Base-by-base conservation (phyloP, 1,284 basidiomycete genomes). In the Abortiporus biennis region DNA sequence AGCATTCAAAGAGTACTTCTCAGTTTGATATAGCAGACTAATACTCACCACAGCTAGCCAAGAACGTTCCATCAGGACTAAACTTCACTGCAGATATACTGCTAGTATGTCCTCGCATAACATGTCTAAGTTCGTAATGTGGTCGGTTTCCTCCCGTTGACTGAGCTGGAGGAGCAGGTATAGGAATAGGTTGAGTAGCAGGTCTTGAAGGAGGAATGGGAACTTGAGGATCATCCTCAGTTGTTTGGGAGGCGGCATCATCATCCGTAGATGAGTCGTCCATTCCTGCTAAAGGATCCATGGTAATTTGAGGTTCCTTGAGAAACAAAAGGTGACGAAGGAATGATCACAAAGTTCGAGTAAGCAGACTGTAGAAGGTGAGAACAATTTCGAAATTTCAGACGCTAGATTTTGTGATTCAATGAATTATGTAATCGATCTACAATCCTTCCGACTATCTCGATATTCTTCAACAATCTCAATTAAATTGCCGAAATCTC, bases 71-170 rank as follows among this genome's bases (percentile, higher is more conserved):
- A 55, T 90, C 85, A 2, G 85, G 85, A 56, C 87, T 89, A 54
- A 90, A 90, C 58, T 90, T 90, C 31, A 88, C 82, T 11, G 86
- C 78, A 30, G 87, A 89, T 47, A 89, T 81, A 2, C 84, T 85
- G 54, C 76, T 76, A 3, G 78, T 82, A 56, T 90, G 87, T 1
- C 87, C 86, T 6, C 68, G 64, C 38, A 89, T 68, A 0, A 73
- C 76, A 59, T 85, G 76, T 43, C 69, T 67, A 3, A 83, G 71
- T 53, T 79, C 68, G 55, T 89, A 89, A 51, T 80, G 72, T n/a
- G 85, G 85, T 50, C 69, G 68, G 54, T 76, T 75, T 48, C 78
- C 71, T 22, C 62, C 58, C 40, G 59, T 55, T 43, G 62, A 56
- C 25, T 55, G 30, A 1, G 62, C 44, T 4, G 56, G 48, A 6